These are phyloP conservation scores for Chlorociboria aeruginascens DNA, from an alignment of 495 filamentous ascomycete species.

Conservation along the genomic window DNA sequence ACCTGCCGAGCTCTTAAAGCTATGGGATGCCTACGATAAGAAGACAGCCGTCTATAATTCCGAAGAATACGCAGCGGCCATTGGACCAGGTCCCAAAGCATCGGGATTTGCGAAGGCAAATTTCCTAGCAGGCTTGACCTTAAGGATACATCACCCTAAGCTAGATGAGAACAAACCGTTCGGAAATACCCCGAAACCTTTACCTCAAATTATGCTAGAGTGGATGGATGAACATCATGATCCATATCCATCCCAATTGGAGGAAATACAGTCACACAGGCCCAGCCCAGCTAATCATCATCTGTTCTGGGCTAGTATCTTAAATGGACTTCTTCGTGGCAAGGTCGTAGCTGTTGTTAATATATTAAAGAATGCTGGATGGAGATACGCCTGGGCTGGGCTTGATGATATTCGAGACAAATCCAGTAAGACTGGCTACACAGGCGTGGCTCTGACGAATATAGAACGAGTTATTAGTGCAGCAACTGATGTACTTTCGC, in stretches of 20 bases:
- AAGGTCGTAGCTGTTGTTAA: conserved; percentile 47
- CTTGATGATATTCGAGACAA: conserved; percentile 36
- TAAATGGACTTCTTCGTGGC: conserved; percentile 55
- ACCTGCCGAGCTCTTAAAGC: conserved; percentile 37
- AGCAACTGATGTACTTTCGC: conserved; percentile 50
- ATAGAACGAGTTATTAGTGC: conserved; percentile 56
- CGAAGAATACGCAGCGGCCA: conserved; percentile 41
- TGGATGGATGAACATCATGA: conserved; percentile 67
- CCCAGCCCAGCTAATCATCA: conserved; percentile 62
- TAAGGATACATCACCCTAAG: conserved; percentile 61
- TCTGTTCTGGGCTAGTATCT: conserved; percentile 71
- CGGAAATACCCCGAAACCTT: conserved; percentile 27
- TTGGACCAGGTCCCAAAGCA: conserved; percentile 51
- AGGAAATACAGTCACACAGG: conserved; percentile 43
- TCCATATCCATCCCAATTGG: conserved; percentile 44
- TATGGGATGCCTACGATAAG: conserved; percentile 44
- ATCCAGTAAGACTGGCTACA: conserved; percentile 50
- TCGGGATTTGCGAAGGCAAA: conserved; percentile 55
- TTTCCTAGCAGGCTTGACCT: conserved; percentile 56
- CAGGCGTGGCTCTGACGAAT: conserved; percentile 56
- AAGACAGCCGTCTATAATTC: conserved; percentile 30
- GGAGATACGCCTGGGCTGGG: conserved; percentile 53
- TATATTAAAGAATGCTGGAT: conserved; percentile 59
- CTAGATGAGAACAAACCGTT: conserved; percentile 15
- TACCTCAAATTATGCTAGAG: conserved; percentile 63